These are phyloP conservation scores for Elsinoe batatas DNA, from an alignment of 2,329 filamentous ascomycete genomes.

Conservation along the genomic window DNA sequence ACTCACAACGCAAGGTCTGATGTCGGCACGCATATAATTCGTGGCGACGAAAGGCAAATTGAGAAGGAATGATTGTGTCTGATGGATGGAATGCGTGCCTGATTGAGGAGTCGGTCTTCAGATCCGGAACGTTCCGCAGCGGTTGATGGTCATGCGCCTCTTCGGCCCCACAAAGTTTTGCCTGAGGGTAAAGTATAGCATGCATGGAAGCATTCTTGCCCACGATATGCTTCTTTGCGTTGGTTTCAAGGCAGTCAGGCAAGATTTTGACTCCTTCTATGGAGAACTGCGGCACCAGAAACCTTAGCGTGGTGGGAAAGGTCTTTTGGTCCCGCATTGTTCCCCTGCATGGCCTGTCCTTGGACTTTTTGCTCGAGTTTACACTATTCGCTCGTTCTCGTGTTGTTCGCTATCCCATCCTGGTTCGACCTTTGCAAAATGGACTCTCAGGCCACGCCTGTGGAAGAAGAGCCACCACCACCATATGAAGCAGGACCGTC, in stretches of 20 bases:
- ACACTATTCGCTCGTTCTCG: not conserved
- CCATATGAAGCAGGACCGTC: conserved; percentile 21
- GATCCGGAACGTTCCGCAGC: too few relatives aligned
- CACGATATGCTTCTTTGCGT: too few relatives aligned
- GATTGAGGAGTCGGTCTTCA: not conserved
- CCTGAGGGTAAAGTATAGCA: not conserved
- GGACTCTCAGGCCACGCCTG: too few relatives aligned
- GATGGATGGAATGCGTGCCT: not conserved
- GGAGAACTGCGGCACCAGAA: not conserved
- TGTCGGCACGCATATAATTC: too few relatives aligned
- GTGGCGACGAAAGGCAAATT: too few relatives aligned
- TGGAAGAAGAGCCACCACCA: conserved; percentile 18
- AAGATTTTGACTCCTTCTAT: not conserved
- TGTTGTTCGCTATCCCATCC: not conserved
- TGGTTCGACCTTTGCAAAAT: too few relatives aligned
- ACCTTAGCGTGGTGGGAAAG: not conserved
- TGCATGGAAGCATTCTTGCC: too few relatives aligned
- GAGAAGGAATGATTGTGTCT: too few relatives aligned
- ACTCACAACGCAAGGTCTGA: not conserved
- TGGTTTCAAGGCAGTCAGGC: not conserved
- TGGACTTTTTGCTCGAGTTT: not conserved
- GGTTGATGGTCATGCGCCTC: too few relatives aligned
- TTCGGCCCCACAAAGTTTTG: not conserved
- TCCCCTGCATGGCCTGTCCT: too few relatives aligned
- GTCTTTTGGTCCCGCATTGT: too few relatives aligned